Base-by-base conservation (phyloP, 257 asterid species). In the Verbascum thapsus region DNA sequence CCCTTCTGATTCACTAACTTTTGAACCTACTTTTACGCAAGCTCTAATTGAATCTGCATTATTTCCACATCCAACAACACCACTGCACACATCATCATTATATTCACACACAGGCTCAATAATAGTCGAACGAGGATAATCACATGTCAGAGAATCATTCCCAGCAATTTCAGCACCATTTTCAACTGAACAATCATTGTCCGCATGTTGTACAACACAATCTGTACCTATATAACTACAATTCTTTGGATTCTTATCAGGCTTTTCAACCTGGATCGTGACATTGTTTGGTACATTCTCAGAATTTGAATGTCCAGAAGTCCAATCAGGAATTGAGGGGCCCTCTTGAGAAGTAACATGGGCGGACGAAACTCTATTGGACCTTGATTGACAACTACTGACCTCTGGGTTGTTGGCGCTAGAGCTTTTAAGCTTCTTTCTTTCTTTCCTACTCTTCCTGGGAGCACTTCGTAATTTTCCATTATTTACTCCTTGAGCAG, bases 371-470 rank as follows among this genome's bases (percentile, higher is more conserved):
- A 61, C 75, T 68, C 55, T 70, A 42, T 44, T 63, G 58, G 59
- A 53, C 74, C 77, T 77, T 78, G 83, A 64, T 64, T 78, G 86
- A 76, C 69, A 70, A 76, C 69, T 59, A 64, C 69, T 81, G 72
- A 59, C 77, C 68, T 76, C 88, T 58, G 80, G 59, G 53, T 64
- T 73, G 53, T 67, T 68, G 71, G 78, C 53, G 76, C 76, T 68
- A 55, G 78, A 68, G 76, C 72, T 76, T 76, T 77, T 90, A 64
- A 42, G 76, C 76, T 79, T 94, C 73, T 82, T 90, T 59, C 83
- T 87, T 67, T 80, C 95, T 83, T 80, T 89, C 83, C 78, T 84
- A 74, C 76, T 83, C 94, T 83, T 94, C 77, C 83, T 81, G 63
- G 85, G 32, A 71, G 81, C 84, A 83, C 75, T 74, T 76, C 78